Evolutionary conservation across 2,329 filamentous ascomycete genomes (phyloP).

Genomic region (Aotearoamyces nothofagi): DNA sequence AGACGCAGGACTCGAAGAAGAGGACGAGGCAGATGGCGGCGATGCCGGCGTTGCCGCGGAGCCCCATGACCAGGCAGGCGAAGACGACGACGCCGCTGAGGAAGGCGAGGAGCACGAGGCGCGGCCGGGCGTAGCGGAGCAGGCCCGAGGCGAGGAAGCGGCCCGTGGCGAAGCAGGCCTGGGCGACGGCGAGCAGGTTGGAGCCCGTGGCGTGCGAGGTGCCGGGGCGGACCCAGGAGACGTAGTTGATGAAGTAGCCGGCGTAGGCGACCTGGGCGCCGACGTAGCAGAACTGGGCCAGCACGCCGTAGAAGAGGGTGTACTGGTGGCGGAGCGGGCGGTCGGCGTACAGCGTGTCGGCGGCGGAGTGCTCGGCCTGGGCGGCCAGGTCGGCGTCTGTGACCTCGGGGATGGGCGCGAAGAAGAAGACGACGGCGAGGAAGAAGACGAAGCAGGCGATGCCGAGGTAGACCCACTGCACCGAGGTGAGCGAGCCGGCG

Average conservation of each 20-base stretch:
- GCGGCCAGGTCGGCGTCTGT: slow-evolving; percentile 49
- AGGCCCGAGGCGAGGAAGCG: slow-evolving; percentile 50
- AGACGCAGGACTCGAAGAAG: slow-evolving; percentile 71
- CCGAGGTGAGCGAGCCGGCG: slow-evolving; percentile 32
- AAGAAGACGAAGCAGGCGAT: slow-evolving; percentile 56
- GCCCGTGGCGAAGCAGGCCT: slow-evolving; percentile 56
- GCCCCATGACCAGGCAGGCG: slow-evolving; percentile 29
- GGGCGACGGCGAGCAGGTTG: slow-evolving; percentile 56
- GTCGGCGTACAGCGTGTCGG: slow-evolving; percentile 31
- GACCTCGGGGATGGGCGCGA: slow-evolving; percentile 54
- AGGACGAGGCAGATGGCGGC: slow-evolving; percentile 52
- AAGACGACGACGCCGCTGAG: slow-evolving; percentile 51
- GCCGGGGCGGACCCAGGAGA: slow-evolving; percentile 36
- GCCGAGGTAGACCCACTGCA: slow-evolving; percentile 62
- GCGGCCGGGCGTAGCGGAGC: slow-evolving; percentile 51
- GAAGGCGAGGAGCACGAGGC: slow-evolving; percentile 52
- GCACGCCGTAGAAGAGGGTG: slow-evolving; percentile 57
- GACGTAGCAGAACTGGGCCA: slow-evolving; percentile 65
- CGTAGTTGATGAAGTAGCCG: slow-evolving; percentile 58
- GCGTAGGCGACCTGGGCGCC: slow-evolving; percentile 55
- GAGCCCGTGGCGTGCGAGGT: slow-evolving; percentile 37
- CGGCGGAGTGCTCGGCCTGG: slow-evolving; percentile 2
- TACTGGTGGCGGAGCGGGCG: slow-evolving; percentile 56
- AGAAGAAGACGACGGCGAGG: slow-evolving; percentile 47
- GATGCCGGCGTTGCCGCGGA: slow-evolving; percentile 29